Conservation (phyloP, 257 asterid species). For the Asclepias syriaca region DNA sequence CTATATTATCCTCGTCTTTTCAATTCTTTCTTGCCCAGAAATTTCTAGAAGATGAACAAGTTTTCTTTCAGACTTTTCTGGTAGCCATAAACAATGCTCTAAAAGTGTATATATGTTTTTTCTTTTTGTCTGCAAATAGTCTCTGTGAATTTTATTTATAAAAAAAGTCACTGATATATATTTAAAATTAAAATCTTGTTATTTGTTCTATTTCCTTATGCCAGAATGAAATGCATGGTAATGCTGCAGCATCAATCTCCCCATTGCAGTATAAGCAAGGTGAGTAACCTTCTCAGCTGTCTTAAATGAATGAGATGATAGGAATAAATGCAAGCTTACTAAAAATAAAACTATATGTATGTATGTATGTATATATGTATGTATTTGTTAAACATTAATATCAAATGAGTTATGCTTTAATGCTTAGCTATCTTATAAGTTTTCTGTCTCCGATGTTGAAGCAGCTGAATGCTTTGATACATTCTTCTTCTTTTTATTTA, state of each 20-base stretch:
- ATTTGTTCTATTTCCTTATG: conserved; percentile 1
- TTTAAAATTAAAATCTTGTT: not conserved
- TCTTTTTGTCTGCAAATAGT: not conserved
- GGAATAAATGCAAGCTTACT: not conserved
- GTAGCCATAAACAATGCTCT: not conserved
- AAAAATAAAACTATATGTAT: not conserved
- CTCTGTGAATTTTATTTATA: too few relatives aligned
- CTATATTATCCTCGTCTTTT: not conserved
- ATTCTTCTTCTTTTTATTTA: not conserved
- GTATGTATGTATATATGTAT: too few relatives aligned
- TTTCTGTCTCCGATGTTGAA: too few relatives aligned
- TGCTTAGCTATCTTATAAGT: not conserved
- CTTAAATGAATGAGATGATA: not conserved
- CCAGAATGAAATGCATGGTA: conserved; percentile 6
- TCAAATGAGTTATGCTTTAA: not conserved
- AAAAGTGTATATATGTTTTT: not conserved
- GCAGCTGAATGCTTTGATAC: too few relatives aligned
- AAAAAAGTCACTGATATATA: too few relatives aligned
- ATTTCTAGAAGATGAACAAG: not conserved
- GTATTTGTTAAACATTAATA: not conserved
- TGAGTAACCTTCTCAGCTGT: conserved; percentile 1
- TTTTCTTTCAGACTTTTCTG: not conserved
- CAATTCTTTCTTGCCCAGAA: not conserved
- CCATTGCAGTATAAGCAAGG: not conserved
- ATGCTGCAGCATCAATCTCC: not conserved